A percentile compares a stretch with the other conserved stretches of the same genome.
Conservation (phyloP, 176 grass and related monocot genomes). For the Ensete glaucum region DNA sequence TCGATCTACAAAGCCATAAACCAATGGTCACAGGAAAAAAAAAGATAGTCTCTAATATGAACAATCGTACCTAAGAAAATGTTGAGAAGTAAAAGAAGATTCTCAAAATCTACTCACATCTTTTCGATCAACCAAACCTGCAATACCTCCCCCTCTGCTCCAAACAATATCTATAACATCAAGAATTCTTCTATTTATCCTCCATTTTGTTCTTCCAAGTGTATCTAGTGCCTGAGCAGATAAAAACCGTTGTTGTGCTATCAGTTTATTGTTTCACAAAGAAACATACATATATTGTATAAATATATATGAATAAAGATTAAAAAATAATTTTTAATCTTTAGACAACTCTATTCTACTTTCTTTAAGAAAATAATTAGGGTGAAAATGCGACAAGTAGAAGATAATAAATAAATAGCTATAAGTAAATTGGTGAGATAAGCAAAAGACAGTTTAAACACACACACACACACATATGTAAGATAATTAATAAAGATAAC, state of each 20-base stretch:
- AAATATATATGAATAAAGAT: no score
- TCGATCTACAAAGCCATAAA: conserved; percentile 36
- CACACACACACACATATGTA: not conserved
- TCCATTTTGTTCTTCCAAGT: conserved; percentile 93
- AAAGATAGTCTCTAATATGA: not conserved
- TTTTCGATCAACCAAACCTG: conserved; percentile 68
- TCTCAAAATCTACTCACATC: conserved; percentile 46
- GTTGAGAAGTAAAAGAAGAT: not conserved
- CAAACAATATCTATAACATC: conserved; percentile 76
- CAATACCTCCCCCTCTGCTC: conserved; percentile 74
- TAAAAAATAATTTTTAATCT: no score
- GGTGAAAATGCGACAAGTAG: no score
- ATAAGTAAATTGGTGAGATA: no score
- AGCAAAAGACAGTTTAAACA: no score
- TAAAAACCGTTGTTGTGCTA: not conserved
- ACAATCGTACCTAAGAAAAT: not conserved
- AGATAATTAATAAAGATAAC: not conserved
- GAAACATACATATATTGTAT: not conserved
- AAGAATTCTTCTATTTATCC: conserved; percentile 81
- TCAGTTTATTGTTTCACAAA: not conserved
- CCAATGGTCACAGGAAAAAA: not conserved
- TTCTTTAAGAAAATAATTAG: no score
- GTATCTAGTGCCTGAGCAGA: conserved; percentile 69
- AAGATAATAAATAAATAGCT: no score
- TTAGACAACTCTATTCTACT: no score